Evolutionary conservation across 352 stramenopile genomes (phyloP).

Genomic region (Phytophthora fragariaefolia): DNA sequence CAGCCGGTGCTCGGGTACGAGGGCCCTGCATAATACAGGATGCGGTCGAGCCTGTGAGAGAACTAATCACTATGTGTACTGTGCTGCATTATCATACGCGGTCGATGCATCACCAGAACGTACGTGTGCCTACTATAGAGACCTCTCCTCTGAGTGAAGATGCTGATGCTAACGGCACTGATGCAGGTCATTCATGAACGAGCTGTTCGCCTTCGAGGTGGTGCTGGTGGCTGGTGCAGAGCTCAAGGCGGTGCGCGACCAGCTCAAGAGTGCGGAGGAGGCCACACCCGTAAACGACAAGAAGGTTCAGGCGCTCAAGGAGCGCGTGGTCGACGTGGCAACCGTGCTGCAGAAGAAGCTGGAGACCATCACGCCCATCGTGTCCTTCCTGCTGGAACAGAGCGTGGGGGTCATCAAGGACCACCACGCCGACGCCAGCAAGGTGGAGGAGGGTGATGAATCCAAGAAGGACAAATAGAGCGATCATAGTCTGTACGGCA

Average conservation of each 20-base stretch:
- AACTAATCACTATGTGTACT: conserved; percentile 5
- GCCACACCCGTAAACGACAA: conserved; percentile 47
- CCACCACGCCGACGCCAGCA: conserved; percentile 1
- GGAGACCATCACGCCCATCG: conserved; percentile 60
- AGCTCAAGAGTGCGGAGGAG: conserved; percentile 52
- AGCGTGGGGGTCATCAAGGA: conserved; percentile 36
- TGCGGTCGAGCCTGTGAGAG: no score
- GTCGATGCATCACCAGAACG: conserved; percentile 34
- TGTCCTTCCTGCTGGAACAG: conserved; percentile 65
- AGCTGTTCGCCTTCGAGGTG: conserved; percentile 72
- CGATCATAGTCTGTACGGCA: not conserved
- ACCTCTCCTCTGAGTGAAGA: not conserved
- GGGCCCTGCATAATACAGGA: not conserved
- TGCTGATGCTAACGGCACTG: not conserved
- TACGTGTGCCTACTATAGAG: conserved; percentile 26
- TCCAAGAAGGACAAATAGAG: conserved; percentile 60
- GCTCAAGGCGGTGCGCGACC: conserved; percentile 66
- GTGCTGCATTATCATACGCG: not conserved
- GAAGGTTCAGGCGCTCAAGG: conserved; percentile 56
- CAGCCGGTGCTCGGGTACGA: conserved; percentile 54
- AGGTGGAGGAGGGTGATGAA: conserved; percentile 9
- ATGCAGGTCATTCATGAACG: conserved; percentile 62
- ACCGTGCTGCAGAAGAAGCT: conserved; percentile 64
- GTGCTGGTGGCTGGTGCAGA: conserved; percentile 67
- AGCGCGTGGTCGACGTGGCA: conserved; percentile 56